Conservation (phyloP, 441 rosid species). For the California macrophylla region DNA sequence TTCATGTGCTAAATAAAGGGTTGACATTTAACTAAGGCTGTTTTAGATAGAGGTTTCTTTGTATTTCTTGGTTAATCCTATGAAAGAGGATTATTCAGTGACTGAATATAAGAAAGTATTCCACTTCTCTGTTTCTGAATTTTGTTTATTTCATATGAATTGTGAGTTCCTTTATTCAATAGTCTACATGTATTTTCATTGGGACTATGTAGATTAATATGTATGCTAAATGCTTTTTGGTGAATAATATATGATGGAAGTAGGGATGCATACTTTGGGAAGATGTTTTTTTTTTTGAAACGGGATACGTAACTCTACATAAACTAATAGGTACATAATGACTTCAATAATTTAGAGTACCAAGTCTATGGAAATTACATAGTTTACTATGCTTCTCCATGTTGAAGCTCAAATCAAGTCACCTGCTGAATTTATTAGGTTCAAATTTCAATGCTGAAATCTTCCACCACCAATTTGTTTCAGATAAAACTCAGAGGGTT, state of each 20-base stretch:
- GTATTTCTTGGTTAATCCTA: neutral
- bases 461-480: constrained; percentile 23
- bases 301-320: neutral
- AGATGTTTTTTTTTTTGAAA: neutral
- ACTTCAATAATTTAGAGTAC: neutral
- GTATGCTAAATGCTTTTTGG: neutral
- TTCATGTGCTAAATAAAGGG: neutral
- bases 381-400: constrained; percentile 6
- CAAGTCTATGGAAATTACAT: neutral
- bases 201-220: neutral
- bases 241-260: neutral
- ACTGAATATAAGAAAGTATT: neutral
- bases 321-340: neutral
- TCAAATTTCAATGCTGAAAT: neutral
- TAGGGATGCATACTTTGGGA: neutral
- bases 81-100: neutral
- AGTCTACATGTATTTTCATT: constrained; percentile 1
- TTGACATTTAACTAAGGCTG: neutral
- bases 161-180: neutral
- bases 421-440: neutral
- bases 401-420: constrained; percentile 10
- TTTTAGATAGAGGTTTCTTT: neutral
- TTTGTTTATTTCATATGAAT: neutral
- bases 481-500: constrained; percentile 94
- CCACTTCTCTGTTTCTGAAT: neutral